These are phyloP conservation scores for Coprinopsis cinerea DNA, from an alignment of 768 basidiomycete species.

Conservation along the genomic window DNA sequence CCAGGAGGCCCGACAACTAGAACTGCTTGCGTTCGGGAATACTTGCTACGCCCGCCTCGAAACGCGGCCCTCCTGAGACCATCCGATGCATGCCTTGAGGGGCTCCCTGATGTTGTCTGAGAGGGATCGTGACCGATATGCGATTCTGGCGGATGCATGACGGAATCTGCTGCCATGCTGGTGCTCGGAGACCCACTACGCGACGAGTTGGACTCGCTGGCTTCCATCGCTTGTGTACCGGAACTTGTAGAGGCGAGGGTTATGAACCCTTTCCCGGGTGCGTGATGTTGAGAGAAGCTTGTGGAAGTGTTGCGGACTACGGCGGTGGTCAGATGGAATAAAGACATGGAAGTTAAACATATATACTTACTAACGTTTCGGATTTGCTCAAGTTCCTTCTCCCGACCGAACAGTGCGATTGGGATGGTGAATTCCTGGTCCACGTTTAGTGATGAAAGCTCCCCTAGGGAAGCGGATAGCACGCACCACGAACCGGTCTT, in stretches of 20 bases:
- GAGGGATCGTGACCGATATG: conserved; percentile 17
- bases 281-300: conserved; percentile 53
- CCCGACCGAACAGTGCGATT: conserved; percentile 62
- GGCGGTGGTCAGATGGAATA: background rate
- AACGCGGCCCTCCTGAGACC: conserved; percentile 40
- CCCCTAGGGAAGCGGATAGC: background rate
- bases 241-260: conserved; percentile 29
- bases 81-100: conserved; percentile 33
- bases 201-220: conserved; percentile 37
- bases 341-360: background rate
- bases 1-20: conserved; percentile 62
- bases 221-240: conserved; percentile 32
- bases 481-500: conserved; percentile 60
- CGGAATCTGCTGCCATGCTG: conserved; percentile 15
- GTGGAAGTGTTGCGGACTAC: conserved; percentile 46
- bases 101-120: conserved; percentile 24
- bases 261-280: conserved; percentile 36
- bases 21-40: conserved; percentile 51
- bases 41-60: conserved; percentile 30
- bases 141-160: conserved; percentile 16
- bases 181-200: conserved; percentile 33
- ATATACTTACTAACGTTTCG: conserved; percentile 53
- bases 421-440: conserved; percentile 66
- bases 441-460: background rate
- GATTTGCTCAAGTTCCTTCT: conserved; percentile 63